phyloP scores from a whole-genome alignment of 75 land plant species.

The Pinus taeda region DNA sequence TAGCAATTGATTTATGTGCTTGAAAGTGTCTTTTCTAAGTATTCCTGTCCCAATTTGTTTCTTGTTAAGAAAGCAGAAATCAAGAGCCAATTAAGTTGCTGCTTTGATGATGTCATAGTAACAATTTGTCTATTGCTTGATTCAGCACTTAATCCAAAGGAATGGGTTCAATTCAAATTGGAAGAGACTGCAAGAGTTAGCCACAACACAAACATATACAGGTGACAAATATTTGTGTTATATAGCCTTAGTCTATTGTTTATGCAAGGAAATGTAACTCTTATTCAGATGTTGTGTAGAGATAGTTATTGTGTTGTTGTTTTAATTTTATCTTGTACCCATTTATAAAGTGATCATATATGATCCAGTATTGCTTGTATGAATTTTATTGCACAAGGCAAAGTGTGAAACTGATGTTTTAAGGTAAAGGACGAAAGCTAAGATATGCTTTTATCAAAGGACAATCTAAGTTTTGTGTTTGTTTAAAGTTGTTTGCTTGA shows the following conservation, averaged over 20 bases:
- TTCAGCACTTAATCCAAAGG: conserved; percentile 82
- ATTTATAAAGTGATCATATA: neutral
- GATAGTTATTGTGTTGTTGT: neutral
- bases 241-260: neutral
- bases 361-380: neutral
- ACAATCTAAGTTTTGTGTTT: no score
- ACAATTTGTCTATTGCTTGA: neutral
- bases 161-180: conserved; percentile 83
- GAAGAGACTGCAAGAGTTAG: conserved; percentile 66
- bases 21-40: neutral
- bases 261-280: neutral
- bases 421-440: no score
- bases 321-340: neutral
- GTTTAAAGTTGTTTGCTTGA: no score
- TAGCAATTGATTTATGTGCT: neutral
- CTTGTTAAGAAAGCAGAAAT: neutral
- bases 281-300: neutral
- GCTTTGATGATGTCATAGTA: neutral
- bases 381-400: neutral
- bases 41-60: neutral
- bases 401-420: neutral
- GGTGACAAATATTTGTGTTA: conserved; percentile 28
- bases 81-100: neutral
- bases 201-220: conserved; percentile 73
- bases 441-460: no score